phyloP scores from a whole-genome alignment of 495 filamentous ascomycete genomes.

The Chaetomidium leptoderma region DNA sequence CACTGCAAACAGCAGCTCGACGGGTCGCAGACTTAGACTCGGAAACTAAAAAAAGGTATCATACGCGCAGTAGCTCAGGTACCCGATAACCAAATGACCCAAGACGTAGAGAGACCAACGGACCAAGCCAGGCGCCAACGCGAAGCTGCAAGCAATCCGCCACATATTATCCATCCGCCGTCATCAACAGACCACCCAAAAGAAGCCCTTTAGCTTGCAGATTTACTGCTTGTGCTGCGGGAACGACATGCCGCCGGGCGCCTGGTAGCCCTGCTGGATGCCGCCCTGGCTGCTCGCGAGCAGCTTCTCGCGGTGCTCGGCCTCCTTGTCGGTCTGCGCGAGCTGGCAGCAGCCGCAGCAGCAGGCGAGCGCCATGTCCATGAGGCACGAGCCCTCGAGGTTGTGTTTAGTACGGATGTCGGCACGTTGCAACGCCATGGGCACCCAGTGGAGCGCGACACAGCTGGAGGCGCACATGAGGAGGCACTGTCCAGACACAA shows the following conservation, averaged over 20 bases:
- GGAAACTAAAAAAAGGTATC: too few relatives aligned
- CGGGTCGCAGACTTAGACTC: too few relatives aligned
- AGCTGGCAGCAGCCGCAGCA: constrained; percentile 45
- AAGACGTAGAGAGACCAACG: too few relatives aligned
- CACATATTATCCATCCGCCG: too few relatives aligned
- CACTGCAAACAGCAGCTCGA: too few relatives aligned
- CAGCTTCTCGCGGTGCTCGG: constrained; percentile 19
- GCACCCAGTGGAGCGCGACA: constrained; percentile 36
- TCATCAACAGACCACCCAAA: background rate
- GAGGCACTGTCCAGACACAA: constrained; percentile 33
- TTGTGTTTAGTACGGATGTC: constrained; percentile 42
- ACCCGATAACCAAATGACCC: too few relatives aligned
- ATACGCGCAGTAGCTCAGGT: too few relatives aligned
- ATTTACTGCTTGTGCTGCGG: constrained; percentile 16
- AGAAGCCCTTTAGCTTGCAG: too few relatives aligned
- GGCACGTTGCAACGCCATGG: constrained; percentile 40
- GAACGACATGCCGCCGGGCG: constrained; percentile 26
- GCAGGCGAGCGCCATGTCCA: constrained; percentile 35
- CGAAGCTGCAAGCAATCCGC: too few relatives aligned
- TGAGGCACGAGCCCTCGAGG: constrained; percentile 38
- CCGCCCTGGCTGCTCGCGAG: constrained; percentile 9
- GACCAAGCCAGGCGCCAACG: too few relatives aligned
- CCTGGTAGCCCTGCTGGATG: constrained; percentile 27
- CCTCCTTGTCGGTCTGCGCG: constrained; percentile 40
- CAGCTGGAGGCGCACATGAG: constrained; percentile 31